A percentile compares a stretch with the other conserved stretches of the same genome.
These are phyloP conservation scores for Ilyonectria destructans DNA, from an alignment of 2,329 filamentous ascomycete genomes.

Conservation along the genomic window DNA sequence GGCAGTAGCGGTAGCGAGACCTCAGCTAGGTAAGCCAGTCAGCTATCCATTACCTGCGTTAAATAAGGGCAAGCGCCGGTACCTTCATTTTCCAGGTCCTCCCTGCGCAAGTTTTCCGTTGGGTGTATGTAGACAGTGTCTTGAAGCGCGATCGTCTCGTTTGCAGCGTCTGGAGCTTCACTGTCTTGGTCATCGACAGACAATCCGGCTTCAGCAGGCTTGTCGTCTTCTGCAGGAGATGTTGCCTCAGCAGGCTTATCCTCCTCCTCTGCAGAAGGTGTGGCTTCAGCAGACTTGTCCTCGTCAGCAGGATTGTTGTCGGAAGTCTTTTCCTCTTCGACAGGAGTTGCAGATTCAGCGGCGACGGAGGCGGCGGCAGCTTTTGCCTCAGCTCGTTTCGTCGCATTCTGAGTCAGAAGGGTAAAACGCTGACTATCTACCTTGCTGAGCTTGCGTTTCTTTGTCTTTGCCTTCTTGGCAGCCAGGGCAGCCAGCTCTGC, in stretches of 20 bases:
- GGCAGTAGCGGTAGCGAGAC: no score
- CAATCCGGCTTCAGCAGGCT: not conserved
- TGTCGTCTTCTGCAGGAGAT: not conserved
- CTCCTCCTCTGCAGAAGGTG: not conserved
- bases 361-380: not conserved
- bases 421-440: constrained; percentile 51
- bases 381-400: constrained; percentile 32
- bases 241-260: constrained; percentile 4
- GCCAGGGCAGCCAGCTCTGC: constrained; percentile 48
- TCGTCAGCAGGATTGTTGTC: not conserved
- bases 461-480: constrained; percentile 54
- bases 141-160: no score
- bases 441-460: constrained; percentile 49
- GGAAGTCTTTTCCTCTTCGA: not conserved
- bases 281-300: not conserved
- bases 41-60: no score
- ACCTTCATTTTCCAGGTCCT: no score
- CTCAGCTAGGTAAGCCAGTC: no score
- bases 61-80: no score
- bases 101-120: no score
- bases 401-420: constrained; percentile 42
- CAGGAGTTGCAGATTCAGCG: not conserved
- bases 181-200: no score
- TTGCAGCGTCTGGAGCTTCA: no score
- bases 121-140: no score